A percentile compares a stretch with the other conserved stretches of the same genome.
Evolutionary conservation across 257 asterid genomes (phyloP).

Genomic region (Solanum dulcamara): DNA sequence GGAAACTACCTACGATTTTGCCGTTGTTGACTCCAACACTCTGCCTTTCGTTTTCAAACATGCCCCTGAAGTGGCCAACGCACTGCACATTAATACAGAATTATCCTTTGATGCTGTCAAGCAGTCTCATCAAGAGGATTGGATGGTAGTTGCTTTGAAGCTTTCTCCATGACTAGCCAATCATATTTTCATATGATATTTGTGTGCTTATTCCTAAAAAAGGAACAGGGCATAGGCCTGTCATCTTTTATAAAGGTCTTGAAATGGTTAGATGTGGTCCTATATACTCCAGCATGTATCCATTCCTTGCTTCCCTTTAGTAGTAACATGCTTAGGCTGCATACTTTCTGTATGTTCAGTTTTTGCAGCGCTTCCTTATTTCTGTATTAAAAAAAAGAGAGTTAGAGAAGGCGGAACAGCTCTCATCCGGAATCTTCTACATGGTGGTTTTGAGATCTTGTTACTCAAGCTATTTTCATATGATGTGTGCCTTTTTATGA

Average conservation of each 20-base stretch:
- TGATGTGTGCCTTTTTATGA: not conserved
- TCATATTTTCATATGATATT: not conserved
- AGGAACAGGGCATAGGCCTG: not conserved
- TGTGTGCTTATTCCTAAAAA: not conserved
- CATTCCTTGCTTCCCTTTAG: not conserved
- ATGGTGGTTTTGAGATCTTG: not conserved
- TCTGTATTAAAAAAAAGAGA: not conserved
- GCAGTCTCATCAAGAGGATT: slow-evolving; percentile 43
- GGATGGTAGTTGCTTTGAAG: slow-evolving; percentile 55
- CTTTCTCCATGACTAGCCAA: not conserved
- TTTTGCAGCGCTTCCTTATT: not conserved
- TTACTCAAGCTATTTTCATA: not conserved
- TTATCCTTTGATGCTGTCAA: slow-evolving; percentile 37
- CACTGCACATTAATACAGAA: slow-evolving; percentile 40
- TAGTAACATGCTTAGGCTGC: not conserved
- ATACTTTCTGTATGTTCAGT: not conserved
- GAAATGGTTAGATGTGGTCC: not conserved
- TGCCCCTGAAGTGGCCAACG: slow-evolving; percentile 66
- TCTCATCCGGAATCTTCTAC: not conserved
- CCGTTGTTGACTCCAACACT: slow-evolving; percentile 86
- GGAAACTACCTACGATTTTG: slow-evolving; percentile 69
- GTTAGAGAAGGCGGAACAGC: not conserved
- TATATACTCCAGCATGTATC: not conserved
- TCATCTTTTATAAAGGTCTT: not conserved
- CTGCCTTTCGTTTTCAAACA: slow-evolving; percentile 76